A percentile compares a stretch with the other conserved stretches of the same genome.
Conservation (phyloP, 768 basidiomycete species). For the Pulveroboletus sp. region DNA sequence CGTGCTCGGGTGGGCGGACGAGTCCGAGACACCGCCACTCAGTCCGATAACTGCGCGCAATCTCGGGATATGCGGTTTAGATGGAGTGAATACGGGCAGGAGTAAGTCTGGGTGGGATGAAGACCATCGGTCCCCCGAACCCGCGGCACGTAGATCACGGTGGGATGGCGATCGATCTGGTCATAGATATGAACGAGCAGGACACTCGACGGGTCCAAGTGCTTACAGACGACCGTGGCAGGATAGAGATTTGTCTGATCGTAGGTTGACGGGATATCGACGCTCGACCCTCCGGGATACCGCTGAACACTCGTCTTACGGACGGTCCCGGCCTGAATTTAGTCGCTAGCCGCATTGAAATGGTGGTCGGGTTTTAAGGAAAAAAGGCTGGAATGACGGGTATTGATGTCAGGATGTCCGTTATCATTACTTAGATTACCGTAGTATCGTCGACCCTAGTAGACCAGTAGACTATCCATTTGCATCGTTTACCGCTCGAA, state of each 20-base stretch:
- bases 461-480: neutral
- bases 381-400: constrained; percentile 1
- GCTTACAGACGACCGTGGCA: constrained; percentile 1
- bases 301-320: neutral
- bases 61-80: constrained; percentile 43
- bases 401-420: neutral
- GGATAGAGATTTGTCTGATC: neutral
- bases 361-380: constrained; percentile 1
- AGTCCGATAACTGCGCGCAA: constrained; percentile 43
- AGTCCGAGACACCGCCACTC: constrained; percentile 33
- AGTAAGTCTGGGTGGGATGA: neutral
- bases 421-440: neutral
- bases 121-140: neutral
- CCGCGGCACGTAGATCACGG: constrained; percentile 2
- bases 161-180: neutral
- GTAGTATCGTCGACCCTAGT: neutral
- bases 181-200: neutral
- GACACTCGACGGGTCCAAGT: constrained; percentile 3
- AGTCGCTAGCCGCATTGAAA: constrained; percentile 1
- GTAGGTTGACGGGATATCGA: neutral
- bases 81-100: constrained; percentile 20
- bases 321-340: constrained; percentile 8
- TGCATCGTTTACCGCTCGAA: neutral
- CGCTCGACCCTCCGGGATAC: constrained; percentile 3
- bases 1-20: constrained; percentile 36